A percentile compares a stretch with the other conserved stretches of the same genome.
Conservation (phyloP, 2,329 filamentous ascomycete genomes). For the Colletotrichum gigasporum region DNA sequence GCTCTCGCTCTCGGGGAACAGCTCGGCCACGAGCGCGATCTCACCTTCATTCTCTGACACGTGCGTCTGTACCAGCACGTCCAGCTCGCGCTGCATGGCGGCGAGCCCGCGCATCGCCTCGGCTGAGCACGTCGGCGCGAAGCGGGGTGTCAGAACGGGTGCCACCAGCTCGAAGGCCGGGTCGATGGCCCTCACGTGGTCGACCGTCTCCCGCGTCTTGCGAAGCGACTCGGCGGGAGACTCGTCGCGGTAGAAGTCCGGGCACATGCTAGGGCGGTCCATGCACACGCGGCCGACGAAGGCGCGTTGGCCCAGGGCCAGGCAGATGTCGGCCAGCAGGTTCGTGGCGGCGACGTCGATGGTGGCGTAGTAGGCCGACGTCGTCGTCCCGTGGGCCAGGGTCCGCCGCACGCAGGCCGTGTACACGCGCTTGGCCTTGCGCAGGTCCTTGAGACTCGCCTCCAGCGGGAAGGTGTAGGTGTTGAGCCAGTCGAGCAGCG, state of each 20-base stretch:
- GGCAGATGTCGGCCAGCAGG: conserved; percentile 84
- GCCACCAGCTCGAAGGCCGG: conserved; percentile 71
- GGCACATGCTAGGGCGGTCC: conserved; percentile 75
- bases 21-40: conserved; percentile 71
- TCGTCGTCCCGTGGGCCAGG: conserved; percentile 90
- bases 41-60: conserved; percentile 85
- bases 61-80: conserved; percentile 85
- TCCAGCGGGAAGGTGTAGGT: conserved; percentile 97
- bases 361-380: conserved; percentile 94
- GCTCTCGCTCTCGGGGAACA: conserved; percentile 71
- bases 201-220: conserved; percentile 68
- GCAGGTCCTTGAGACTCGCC: conserved; percentile 72
- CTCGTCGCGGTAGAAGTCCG: conserved; percentile 82
- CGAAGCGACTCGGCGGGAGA: conserved; percentile 65
- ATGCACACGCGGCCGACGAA: conserved; percentile 96
- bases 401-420: conserved; percentile 80
- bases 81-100: conserved; percentile 67
- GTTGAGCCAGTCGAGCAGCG: conserved; percentile 91
- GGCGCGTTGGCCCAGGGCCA: conserved; percentile 83
- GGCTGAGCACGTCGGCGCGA: conserved; percentile 69
- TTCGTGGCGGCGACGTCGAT: conserved; percentile 90
- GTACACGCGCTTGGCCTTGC: conserved; percentile 77
- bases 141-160: conserved; percentile 82
- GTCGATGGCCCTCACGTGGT: conserved; percentile 75
- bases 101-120: conserved; percentile 73